These are phyloP conservation scores for Cladosporium sp. DNA, from an alignment of 2,329 filamentous ascomycete species.

Conservation along the genomic window DNA sequence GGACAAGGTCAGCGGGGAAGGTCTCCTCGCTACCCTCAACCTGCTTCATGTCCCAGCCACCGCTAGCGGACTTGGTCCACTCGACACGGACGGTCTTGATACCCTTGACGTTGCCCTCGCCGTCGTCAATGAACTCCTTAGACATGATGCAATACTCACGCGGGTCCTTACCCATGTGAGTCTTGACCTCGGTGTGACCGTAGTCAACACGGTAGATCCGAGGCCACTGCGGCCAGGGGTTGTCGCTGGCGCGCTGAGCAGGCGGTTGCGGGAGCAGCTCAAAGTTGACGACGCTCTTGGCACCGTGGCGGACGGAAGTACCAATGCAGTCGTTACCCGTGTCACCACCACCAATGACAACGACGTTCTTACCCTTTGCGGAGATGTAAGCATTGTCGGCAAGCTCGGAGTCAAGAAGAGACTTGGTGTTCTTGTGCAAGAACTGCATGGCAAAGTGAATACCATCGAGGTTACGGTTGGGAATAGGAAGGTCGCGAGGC, in stretches of 20 bases:
- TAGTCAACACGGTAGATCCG: slow-evolving; percentile 98
- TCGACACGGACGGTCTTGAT: slow-evolving; percentile 95
- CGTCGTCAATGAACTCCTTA: slow-evolving; percentile 90
- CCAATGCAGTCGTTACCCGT: slow-evolving; percentile 98
- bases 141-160: slow-evolving; percentile 99
- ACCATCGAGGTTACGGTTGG: slow-evolving; percentile 79
- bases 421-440: slow-evolving; percentile 96
- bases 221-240: slow-evolving; percentile 98
- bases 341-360: slow-evolving; percentile 96
- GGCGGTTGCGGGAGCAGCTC: slow-evolving; percentile 91
- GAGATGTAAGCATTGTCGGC: slow-evolving; percentile 83
- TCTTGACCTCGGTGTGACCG: slow-evolving; percentile 90
- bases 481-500: slow-evolving; percentile 85
- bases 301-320: slow-evolving; percentile 90
- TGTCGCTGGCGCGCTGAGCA: slow-evolving; percentile 83
- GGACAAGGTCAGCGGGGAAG: slow-evolving; percentile 91
- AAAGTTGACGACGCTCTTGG: slow-evolving; percentile 94
- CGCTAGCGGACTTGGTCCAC: slow-evolving; percentile 84
- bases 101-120: slow-evolving; percentile 81
- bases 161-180: slow-evolving; percentile 92
- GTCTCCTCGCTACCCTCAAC: slow-evolving; percentile 89
- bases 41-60: slow-evolving; percentile 99
- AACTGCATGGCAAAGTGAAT: slow-evolving; percentile 98
- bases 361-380: slow-evolving; percentile 90
- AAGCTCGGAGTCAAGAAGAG: slow-evolving; percentile 85